A percentile compares a stretch with the other conserved stretches of the same genome.
Evolutionary conservation across 768 basidiomycete species (phyloP).

Genomic region (Leucosporidium creatinivorum): DNA sequence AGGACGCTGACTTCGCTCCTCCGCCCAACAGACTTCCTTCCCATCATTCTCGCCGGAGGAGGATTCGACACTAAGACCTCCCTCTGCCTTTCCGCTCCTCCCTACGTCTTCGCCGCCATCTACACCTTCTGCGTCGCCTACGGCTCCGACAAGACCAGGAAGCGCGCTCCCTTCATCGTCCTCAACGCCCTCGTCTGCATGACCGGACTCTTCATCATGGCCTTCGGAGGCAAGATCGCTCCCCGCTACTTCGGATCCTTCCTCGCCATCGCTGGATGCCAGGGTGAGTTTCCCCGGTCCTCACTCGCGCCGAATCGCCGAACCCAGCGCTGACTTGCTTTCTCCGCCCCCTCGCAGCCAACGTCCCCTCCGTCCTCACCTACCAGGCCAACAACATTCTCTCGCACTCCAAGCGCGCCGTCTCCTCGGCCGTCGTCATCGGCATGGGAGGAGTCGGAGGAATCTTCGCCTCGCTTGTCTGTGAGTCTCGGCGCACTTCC

Average conservation of each 20-base stretch:
- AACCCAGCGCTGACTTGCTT: too few relatives aligned
- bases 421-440: conserved; percentile 32
- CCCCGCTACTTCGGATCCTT: conserved; percentile 20
- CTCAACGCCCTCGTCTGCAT: conserved; percentile 32
- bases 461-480: conserved; percentile 30
- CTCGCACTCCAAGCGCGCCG: conserved; percentile 34
- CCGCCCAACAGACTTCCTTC: conserved; percentile 32
- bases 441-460: conserved; percentile 36
- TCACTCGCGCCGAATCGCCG: too few relatives aligned
- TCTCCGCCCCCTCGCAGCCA: neutral
- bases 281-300: neutral
- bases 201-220: conserved; percentile 32
- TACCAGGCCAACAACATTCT: conserved; percentile 36
- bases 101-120: conserved; percentile 38
- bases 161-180: conserved; percentile 36
- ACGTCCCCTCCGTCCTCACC: conserved; percentile 24
- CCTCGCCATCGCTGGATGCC: conserved; percentile 26
- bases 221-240: conserved; percentile 8
- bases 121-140: conserved; percentile 31
- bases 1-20: neutral
- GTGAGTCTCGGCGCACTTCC: too few relatives aligned
- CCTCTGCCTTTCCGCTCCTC: conserved; percentile 39
- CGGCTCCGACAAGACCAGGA: conserved; percentile 23
- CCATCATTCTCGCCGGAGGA: conserved; percentile 39
- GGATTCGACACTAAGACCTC: conserved; percentile 37